Evolutionary conservation across 345 rosid genomes (phyloP), one percentile per base, ranked within the genome.

Genomic region (Garcia nutans): DNA sequence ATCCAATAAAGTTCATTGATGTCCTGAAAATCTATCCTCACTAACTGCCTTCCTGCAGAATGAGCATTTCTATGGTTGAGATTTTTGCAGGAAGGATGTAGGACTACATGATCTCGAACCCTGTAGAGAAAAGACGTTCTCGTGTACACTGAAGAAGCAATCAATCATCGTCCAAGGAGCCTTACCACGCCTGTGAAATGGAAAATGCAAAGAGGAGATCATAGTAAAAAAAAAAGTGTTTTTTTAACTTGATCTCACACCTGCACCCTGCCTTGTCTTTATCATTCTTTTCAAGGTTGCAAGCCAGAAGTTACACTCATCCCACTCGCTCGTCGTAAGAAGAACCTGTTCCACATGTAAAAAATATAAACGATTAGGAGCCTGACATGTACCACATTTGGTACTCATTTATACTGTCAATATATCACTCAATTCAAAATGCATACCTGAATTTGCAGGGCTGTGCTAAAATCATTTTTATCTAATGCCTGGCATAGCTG

Each of bases 231-330:
- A 20, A 31, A 22, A 57, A 68, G 64, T 65, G 49, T 3, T 26
- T 24, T 7, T 73, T 88, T 82, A 93, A 72, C 89, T 77, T 75
- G 62, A 74, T 85, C 99, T 89, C 44, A 62, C 72, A 31, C 83
- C 83, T 70, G 87, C 84, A 56, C 81, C 87, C 85, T 96, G 99
- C 84, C 93, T 89, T 6, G 92, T 81, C 85, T 92, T 93, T 79
- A 93, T 96, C 97, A 92, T 93, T 79, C 99, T 86, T 85, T 96
- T 96, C 10, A 96, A 85, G 0, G 94, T 85, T 15, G 97, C 88
- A 77, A 96, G 86, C 99, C 98, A 96, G 87, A 90, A 92, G 83
- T 89, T 93, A 85, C 99, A 92, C 83, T 96, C 99, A 74, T 96
- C 99, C 98, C 99, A 96, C 82, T 96, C 98, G 49, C 90, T 93